Evolutionary conservation across 1,284 basidiomycete species (phyloP), one percentile per base, ranked within the genome.

Genomic region (Rhodotorula sp.): DNA sequence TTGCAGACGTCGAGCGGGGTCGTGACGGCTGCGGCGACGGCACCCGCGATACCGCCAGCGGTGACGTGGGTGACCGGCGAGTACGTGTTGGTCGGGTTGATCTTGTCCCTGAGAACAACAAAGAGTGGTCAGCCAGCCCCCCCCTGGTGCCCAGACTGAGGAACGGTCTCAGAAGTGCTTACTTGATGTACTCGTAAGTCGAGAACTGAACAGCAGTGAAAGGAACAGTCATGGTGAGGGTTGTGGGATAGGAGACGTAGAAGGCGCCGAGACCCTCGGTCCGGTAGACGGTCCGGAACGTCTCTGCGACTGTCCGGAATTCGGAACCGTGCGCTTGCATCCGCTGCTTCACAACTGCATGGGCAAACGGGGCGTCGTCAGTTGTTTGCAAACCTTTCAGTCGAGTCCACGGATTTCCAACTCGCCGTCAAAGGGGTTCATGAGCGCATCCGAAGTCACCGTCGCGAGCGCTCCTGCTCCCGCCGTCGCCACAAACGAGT

Each of bases 381-480:
- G 38, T 31, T 12, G 8, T 3, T 0, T 8, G 8, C 8, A 7
- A 14, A 16, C 6, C 38, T 43, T 12, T 43, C 12, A 12, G 10
- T 43, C 34, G 28, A n/a, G 28, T 1, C n/a, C 21, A 26, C 18
- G 7, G 19, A 15, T 12, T 4, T 14, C 26, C 5, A 4, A 82
- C 88, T 80, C 81, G 95, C 94, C 94, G 83, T 99, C 97, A 80
- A 99, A 99, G 5, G 97, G 97, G 82, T 99, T 99, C 97, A 99
- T 99, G 70, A 99, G 85, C 14, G 95, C 95, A 83, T 99, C 97
- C 69, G 91, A 91, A 3, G 93, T 91, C 77, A 97, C 91, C 28
- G 95, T 98, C 0, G 97, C 97, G 2, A 90, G 88, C 65, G 94
- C 95, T 76, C 97, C 97, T 43, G 97, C 97, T 38, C 95, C 79